Evolutionary conservation across 768 basidiomycete species (phyloP).

Genomic region (Coprinellus micaceus): DNA sequence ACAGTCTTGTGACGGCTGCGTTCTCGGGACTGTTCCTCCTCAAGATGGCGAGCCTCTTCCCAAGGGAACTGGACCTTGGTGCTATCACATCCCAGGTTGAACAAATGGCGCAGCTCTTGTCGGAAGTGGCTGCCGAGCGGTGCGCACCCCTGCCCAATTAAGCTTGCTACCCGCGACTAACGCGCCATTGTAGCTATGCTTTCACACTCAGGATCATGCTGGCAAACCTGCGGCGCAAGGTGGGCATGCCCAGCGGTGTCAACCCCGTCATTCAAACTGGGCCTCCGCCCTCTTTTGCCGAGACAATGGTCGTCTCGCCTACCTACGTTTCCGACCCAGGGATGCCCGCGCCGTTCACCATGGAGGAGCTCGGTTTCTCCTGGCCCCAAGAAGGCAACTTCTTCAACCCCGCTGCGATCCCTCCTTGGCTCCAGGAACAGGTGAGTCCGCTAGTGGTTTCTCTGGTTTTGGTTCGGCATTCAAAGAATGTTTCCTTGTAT

Average conservation of each 20-base stretch:
- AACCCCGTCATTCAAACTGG: conserved; percentile 45
- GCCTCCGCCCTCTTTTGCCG: conserved; percentile 50
- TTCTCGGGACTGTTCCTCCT: conserved; percentile 89
- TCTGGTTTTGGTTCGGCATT: background rate
- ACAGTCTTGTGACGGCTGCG: conserved; percentile 85
- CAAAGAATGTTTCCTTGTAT: background rate
- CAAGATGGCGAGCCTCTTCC: conserved; percentile 94
- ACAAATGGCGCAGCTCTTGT: conserved; percentile 84
- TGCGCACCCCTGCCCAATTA: too few species aligned
- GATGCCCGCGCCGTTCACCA: conserved; percentile 64
- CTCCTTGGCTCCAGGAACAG: conserved; percentile 91
- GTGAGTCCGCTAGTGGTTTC: conserved; percentile 38
- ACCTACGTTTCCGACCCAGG: conserved; percentile 44
- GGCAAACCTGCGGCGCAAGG: conserved; percentile 84
- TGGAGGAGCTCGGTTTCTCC: conserved; percentile 80
- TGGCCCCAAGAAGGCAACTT: conserved; percentile 64
- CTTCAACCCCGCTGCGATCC: conserved; percentile 78
- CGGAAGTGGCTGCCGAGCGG: conserved; percentile 93
- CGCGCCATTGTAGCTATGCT: conserved; percentile 88
- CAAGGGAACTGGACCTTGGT: conserved; percentile 72
- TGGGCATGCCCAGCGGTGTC: conserved; percentile 55
- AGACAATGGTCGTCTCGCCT: conserved; percentile 60
- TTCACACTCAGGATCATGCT: conserved; percentile 91
- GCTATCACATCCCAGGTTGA: conserved; percentile 82
- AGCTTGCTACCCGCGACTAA: too few species aligned